Evolutionary conservation across 805 yeast species (phyloP), one percentile per base, ranked within the genome.

Genomic region (Metschnikowia shivogae): DNA sequence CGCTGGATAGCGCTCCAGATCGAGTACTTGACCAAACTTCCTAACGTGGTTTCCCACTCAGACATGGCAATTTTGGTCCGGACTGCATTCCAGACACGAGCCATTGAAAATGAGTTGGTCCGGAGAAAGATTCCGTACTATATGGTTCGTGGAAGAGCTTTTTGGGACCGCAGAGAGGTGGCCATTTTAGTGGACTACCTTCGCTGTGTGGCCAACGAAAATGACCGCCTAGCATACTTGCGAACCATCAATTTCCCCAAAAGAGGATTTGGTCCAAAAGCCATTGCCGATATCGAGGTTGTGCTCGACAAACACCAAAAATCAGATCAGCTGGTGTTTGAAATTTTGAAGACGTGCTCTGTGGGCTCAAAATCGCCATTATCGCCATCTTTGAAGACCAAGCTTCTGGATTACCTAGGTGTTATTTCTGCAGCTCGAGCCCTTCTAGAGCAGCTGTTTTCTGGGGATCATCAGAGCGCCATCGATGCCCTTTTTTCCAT

Each of bases 111-210:
- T 28, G 84, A 79, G 14, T 64, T 92, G 20, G 69, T 78, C 1
- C 71, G 65, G 39, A 60, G 63, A 2, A 67, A 76, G 4, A 74
- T 89, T 2, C 89, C 93, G 0, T 86, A 86, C 55, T 64, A 66
- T 7, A 74, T 89, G 46, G 71, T 85, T 0, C 82, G 83, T 42
- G 97, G 97, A 0, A 72, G 71, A 36, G 82, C 89, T 1, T 86
- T 89, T 56, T 87, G 95, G 92, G 88, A 85, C 34, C 63, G 84
- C 34, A 78, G 77, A 45, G 96, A 87, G 56, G 81, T 88, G 12
- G 68, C 72, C 19, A 64, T 78, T 0, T 72, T 86, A 46, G 48
- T 89, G 35, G 86, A 84, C 56, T 80, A 82, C 52, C 58, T 92
- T 24, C 73, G 89, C 28, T 79, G 83, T 1, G 67, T 86, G 5